Percentiles rank a stretch among this genome's conserved stretches.
Evolutionary conservation across 345 rosid species (phyloP).

Genomic region (Euphorbia peplus): DNA sequence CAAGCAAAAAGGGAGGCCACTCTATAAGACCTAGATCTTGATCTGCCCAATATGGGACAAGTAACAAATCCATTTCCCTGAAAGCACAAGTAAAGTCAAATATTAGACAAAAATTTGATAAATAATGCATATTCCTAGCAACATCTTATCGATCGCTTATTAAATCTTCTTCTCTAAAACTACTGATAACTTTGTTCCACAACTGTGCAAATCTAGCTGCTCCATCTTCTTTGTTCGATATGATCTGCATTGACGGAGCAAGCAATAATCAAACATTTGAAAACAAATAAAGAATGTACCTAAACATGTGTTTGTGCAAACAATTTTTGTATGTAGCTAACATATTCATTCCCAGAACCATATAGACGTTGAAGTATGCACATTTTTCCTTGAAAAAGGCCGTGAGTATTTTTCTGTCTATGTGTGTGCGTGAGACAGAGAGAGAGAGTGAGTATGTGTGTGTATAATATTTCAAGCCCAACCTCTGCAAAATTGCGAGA

Average conservation of each 20-base stretch:
- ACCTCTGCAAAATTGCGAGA: too few relatives aligned
- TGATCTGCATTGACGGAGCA: conserved; percentile 41
- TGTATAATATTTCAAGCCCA: too few relatives aligned
- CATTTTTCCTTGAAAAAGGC: background rate
- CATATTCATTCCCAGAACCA: background rate
- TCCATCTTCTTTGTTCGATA: conserved; percentile 61
- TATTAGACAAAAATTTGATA: background rate
- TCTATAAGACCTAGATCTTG: conserved; percentile 81
- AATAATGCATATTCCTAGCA: background rate
- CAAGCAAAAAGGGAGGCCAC: conserved; percentile 98
- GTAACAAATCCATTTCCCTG: too few relatives aligned
- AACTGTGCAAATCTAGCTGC: conserved; percentile 96
- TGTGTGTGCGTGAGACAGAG: too few relatives aligned
- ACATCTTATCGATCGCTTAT: conserved; percentile 60
- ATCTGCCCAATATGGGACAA: conserved; percentile 99
- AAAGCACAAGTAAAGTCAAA: conserved; percentile 9
- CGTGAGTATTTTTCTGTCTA: background rate
- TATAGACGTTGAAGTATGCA: background rate
- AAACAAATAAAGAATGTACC: background rate
- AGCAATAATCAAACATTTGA: background rate
- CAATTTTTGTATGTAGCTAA: too few relatives aligned
- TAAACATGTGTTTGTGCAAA: background rate
- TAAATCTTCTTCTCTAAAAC: too few relatives aligned
- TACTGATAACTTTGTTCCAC: conserved; percentile 94
- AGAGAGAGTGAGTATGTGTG: too few relatives aligned